phyloP scores from a whole-genome alignment of 2,329 filamentous ascomycete species.

The Trichophyton simii region DNA sequence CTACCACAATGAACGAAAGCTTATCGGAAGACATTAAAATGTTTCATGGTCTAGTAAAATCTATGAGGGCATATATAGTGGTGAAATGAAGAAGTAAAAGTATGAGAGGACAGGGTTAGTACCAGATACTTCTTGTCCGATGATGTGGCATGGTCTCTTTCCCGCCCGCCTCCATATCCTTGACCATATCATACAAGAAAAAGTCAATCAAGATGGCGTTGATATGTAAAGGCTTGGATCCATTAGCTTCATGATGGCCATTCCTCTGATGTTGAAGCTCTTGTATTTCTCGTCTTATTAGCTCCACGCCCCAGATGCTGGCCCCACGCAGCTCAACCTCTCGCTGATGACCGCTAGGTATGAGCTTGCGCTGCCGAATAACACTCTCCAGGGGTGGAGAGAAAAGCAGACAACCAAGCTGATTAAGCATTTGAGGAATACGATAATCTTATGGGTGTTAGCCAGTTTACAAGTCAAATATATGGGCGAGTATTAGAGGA shows the following conservation, averaged over 20 bases:
- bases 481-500: too few species aligned
- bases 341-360: constrained; percentile 62
- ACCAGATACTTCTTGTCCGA: constrained; percentile 88
- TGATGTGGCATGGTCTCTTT: constrained; percentile 59
- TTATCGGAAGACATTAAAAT: background rate
- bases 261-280: constrained; percentile 6
- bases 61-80: background rate
- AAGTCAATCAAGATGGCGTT: constrained; percentile 96
- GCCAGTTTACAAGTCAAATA: too few species aligned
- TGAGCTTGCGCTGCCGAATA: constrained; percentile 50
- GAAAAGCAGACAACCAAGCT: constrained; percentile 70
- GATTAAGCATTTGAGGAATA: constrained; percentile 82
- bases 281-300: constrained; percentile 67
- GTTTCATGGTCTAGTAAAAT: background rate
- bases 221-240: constrained; percentile 35
- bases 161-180: constrained; percentile 59
- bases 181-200: constrained; percentile 90
- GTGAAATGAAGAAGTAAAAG: background rate
- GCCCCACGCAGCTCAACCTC: constrained; percentile 84
- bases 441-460: constrained; percentile 56
- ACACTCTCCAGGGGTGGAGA: constrained; percentile 64
- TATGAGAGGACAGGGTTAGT: constrained; percentile 38
- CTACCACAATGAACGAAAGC: background rate
- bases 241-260: constrained; percentile 3
- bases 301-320: constrained; percentile 91